Evolutionary conservation across 257 asterid species (phyloP).

Genomic region (Nicotiana paniculata): DNA sequence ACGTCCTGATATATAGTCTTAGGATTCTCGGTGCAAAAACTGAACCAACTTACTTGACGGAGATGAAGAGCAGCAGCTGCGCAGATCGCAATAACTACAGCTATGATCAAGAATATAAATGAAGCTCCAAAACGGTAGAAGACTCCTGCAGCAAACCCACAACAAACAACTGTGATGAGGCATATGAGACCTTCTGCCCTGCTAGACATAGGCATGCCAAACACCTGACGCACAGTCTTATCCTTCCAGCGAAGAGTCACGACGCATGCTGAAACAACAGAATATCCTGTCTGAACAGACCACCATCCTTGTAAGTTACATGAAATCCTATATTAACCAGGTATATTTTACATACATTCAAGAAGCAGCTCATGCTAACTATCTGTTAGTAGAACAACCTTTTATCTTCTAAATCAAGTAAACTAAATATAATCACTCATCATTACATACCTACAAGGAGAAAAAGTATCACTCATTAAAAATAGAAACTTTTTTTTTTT

Average conservation of each 20-base stretch:
- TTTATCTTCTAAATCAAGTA: background rate
- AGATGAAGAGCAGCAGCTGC: constrained; percentile 53
- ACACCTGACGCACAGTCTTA: constrained; percentile 30
- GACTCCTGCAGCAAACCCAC: constrained; percentile 72
- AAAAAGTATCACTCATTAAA: background rate
- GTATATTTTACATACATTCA: background rate
- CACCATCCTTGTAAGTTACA: constrained; percentile 12
- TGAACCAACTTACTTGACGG: constrained; percentile 58
- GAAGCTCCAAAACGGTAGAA: constrained; percentile 66
- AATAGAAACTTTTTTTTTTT: background rate
- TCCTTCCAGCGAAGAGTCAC: constrained; percentile 79
- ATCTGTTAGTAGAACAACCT: background rate
- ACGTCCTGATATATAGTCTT: background rate
- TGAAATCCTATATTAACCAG: background rate
- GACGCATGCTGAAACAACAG: constrained; percentile 94
- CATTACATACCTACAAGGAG: background rate
- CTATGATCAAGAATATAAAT: constrained; percentile 43
- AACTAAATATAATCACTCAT: background rate
- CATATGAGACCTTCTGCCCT: constrained; percentile 62
- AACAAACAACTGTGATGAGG: constrained; percentile 59
- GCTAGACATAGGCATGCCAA: constrained; percentile 36
- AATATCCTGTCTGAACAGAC: constrained; percentile 78
- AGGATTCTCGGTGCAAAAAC: background rate
- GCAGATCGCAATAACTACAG: constrained; percentile 43
- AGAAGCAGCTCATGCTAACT: background rate